Evolutionary conservation across 2,329 filamentous ascomycete genomes (phyloP), one percentile per base, ranked within the genome.

Genomic region (Penicillium palitans): DNA sequence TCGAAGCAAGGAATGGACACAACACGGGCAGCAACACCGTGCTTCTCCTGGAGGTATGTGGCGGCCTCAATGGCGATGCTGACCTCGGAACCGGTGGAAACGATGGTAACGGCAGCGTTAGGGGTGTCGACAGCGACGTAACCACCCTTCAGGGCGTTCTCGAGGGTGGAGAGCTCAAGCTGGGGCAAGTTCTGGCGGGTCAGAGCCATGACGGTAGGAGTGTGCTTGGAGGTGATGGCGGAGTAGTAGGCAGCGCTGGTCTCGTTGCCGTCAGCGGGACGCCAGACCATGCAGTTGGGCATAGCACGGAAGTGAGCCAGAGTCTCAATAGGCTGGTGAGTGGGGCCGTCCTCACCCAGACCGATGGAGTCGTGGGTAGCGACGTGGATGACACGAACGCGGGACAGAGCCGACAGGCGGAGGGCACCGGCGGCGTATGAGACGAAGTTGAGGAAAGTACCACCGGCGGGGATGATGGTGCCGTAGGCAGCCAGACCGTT

Each of bases 251-350:
- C 93, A 72, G 92, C 93, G 75, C 90, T 96, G 71, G 90, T 95
- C 90, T 99, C 95, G 83, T 98, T 98, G 74, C 93, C 93, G 74
- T 98, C 95, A 71, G 95, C 93, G 68, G 95, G 95, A 75, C 95
- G 93, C 95, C 95, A 98, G 72, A 98, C 93, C 91, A 98, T 96
- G 84, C 90, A 90, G 89, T 99, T 99, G 75, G 95, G 95, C 70
- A 98, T 87, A 66, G 95, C 95, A 78, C 95, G 93, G 91, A 98
- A 98, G 82, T 98, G 95, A 61, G 93, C 90, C 64, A 98, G 87
- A 45, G 92, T 96, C 87, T 99, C 95, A 70, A 99, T 96, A 78
- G 95, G 95, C 86, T 99, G 95, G 83, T 99, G 95, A 58, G 95
- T 99, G 69, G 95, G 93, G 64, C 95, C 95, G 74, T 99, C 95